A percentile compares a stretch with the other conserved stretches of the same genome.
Conservation (phyloP, 495 filamentous ascomycete species). For the Pyrenula massariospora region DNA sequence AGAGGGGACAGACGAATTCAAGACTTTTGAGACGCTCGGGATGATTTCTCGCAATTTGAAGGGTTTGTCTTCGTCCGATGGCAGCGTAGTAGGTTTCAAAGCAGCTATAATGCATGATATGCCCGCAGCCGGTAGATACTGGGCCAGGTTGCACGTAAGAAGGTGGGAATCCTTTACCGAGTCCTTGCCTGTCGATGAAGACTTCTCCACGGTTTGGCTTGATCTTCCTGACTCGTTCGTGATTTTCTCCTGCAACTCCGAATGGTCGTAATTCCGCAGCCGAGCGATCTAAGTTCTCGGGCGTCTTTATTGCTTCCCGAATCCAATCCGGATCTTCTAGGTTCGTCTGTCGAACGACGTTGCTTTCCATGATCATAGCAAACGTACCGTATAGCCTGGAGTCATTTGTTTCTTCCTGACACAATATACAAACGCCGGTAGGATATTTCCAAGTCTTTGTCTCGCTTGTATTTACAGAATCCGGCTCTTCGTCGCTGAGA, state of each 20-base stretch:
- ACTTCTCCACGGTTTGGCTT: slow-evolving; percentile 58
- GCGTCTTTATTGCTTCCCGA: slow-evolving; percentile 66
- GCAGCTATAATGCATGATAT: slow-evolving; percentile 97
- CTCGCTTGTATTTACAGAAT: slow-evolving; percentile 37
- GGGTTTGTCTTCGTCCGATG: slow-evolving; percentile 67
- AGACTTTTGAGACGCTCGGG: slow-evolving; percentile 65
- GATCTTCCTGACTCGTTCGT: slow-evolving; percentile 60
- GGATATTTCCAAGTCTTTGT: slow-evolving; percentile 86
- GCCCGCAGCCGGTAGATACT: slow-evolving; percentile 83
- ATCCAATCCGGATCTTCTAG: slow-evolving; percentile 72
- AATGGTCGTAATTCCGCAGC: slow-evolving; percentile 76
- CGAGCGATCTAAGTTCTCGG: slow-evolving; percentile 68
- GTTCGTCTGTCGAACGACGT: slow-evolving; percentile 76
- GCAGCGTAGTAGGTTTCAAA: slow-evolving; percentile 84
- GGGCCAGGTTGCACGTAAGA: slow-evolving; percentile 58
- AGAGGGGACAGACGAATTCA: slow-evolving; percentile 96
- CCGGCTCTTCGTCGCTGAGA: slow-evolving; percentile 56
- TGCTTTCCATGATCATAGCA: slow-evolving; percentile 76
- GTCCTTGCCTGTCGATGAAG: slow-evolving; percentile 60
- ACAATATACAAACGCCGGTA: slow-evolving; percentile 87
- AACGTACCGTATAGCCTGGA: slow-evolving; percentile 84
- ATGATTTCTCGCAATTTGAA: slow-evolving; percentile 87
- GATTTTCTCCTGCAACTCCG: slow-evolving; percentile 80
- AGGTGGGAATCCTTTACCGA: slow-evolving; percentile 80
- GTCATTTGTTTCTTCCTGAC: slow-evolving; percentile 91